These are phyloP conservation scores for Pichia sp. DNA, from an alignment of 1,139 yeast genomes.

Conservation along the genomic window DNA sequence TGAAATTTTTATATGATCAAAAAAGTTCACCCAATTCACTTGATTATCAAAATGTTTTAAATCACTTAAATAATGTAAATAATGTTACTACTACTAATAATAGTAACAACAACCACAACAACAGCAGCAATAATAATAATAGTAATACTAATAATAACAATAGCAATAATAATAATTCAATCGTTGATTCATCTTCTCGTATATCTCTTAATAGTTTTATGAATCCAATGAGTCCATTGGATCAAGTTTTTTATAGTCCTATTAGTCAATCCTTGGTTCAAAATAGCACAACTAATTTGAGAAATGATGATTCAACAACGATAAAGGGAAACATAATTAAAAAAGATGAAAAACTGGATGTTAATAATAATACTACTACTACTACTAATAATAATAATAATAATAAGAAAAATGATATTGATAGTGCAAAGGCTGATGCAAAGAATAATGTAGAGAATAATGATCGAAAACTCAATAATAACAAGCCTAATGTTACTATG, in stretches of 20 bases:
- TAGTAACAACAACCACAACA: not conserved
- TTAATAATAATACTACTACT: too few relatives aligned
- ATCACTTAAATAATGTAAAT: not conserved
- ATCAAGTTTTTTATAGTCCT: not conserved
- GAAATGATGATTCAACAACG: not conserved
- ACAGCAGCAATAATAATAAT: not conserved
- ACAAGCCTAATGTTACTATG: too few relatives aligned
- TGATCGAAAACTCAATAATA: too few relatives aligned
- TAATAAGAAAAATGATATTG: too few relatives aligned
- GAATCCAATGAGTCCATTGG: slow-evolving; percentile 1
- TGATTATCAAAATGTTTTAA: too few relatives aligned
- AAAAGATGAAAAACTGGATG: not conserved
- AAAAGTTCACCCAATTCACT: too few relatives aligned
- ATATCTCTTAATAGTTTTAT: slow-evolving; percentile 5
- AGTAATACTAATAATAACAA: too few relatives aligned
- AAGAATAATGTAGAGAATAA: too few relatives aligned
- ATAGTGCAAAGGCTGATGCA: too few relatives aligned
- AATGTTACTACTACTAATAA: not conserved
- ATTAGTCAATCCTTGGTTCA: not conserved
- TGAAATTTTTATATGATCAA: too few relatives aligned
- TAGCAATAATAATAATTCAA: not conserved
- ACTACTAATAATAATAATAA: not conserved
- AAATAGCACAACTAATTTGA: slow-evolving; percentile 1
- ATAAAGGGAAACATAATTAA: not conserved
- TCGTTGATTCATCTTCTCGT: not conserved